Evolutionary conservation across 495 filamentous ascomycete species (phyloP).

Genomic region (Bathelium albidoporum): DNA sequence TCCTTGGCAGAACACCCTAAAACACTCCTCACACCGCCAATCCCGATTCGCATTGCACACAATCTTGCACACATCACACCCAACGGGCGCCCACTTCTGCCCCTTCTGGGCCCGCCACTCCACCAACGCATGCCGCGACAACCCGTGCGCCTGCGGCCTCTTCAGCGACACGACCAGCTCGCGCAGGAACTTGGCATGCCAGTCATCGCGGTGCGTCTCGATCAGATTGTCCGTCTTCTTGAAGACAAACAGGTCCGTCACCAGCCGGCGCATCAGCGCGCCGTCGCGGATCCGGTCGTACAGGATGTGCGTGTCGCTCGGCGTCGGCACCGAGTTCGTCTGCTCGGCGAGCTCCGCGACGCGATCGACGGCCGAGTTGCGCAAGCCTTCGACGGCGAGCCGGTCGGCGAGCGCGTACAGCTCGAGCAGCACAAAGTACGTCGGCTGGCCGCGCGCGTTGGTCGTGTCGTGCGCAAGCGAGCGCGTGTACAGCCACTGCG

Average conservation of each 20-base stretch:
- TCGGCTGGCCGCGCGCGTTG: conserved; percentile 28
- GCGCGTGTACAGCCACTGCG: conserved; percentile 39
- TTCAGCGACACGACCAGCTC: conserved; percentile 31
- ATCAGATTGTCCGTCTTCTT: conserved; percentile 40
- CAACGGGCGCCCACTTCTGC: conserved; percentile 7
- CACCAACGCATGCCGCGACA: conserved; percentile 23
- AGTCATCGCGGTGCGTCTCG: conserved; percentile 33
- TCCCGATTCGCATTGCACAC: conserved; percentile 20
- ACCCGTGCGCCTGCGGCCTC: conserved; percentile 20
- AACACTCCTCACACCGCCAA: conserved; percentile 24
- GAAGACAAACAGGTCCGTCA: conserved; percentile 40
- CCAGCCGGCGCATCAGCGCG: conserved; percentile 27
- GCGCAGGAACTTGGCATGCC: conserved; percentile 32
- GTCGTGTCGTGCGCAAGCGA: conserved; percentile 23
- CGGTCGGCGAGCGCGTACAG: conserved; percentile 38
- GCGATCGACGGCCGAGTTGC: conserved; percentile 32
- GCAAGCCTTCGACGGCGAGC: conserved; percentile 29
- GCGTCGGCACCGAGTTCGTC: conserved; percentile 38
- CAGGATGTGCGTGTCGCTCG: conserved; percentile 35
- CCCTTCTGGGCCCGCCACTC: conserved; percentile 19
- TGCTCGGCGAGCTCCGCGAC: conserved; percentile 33
- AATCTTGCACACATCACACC: conserved; percentile 27
- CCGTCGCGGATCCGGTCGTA: conserved; percentile 26
- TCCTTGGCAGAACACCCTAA: conserved; percentile 22
- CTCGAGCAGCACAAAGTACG: conserved; percentile 39